Base-by-base conservation (phyloP, 192 early-diverging fungal genomes). In the Coemansia sp. region DNA sequence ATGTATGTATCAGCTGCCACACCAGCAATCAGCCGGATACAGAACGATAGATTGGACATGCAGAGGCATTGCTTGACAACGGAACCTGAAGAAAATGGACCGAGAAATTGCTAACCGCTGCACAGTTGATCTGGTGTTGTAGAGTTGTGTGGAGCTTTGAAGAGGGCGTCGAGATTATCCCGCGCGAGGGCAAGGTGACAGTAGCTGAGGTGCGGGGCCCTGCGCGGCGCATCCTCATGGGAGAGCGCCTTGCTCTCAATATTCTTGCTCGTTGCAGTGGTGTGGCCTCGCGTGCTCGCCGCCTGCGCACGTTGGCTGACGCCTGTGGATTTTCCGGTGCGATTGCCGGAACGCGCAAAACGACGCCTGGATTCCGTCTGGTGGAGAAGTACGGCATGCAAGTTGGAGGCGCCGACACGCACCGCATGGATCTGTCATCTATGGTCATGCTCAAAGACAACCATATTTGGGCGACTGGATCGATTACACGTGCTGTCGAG, bases 361-460 rank as follows among this genome's bases (percentile, higher is more conserved):
- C 94, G 14, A 98, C 96, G 2, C 96, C 96, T 23, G 94, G 95
- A 3, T 98, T 98, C 83, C 85, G 96, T 33, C 66, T 95, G 37
- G 89, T 98, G 2, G 96, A 98, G 66, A 98, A 98, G 62, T 98
- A 98, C 68, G 96, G 91, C 22, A 93, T 95, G 83, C 75, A 93
- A 18, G 92, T 98, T 17, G 96, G 96, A 32, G 96, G 96, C 31
- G 87, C 91, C 38, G 96, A 98, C 65, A 94, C 92, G 0, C 96
- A 98, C 69, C 93, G 96, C 33, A 88, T 91, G 84, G 93, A 97
- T 70, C 80, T 99, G 43, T 95, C 93, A 4, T 85, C 90, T 13
- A 95, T 97, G 93, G 89, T 99, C 47, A 99, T 99, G 96, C 81
- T 99, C 42, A 99, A 99, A 74, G 96, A 99, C 78, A 97, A 98